These are phyloP conservation scores for Hypoxylon sp. DNA, from an alignment of 2,329 filamentous ascomycete species.

Conservation along the genomic window DNA sequence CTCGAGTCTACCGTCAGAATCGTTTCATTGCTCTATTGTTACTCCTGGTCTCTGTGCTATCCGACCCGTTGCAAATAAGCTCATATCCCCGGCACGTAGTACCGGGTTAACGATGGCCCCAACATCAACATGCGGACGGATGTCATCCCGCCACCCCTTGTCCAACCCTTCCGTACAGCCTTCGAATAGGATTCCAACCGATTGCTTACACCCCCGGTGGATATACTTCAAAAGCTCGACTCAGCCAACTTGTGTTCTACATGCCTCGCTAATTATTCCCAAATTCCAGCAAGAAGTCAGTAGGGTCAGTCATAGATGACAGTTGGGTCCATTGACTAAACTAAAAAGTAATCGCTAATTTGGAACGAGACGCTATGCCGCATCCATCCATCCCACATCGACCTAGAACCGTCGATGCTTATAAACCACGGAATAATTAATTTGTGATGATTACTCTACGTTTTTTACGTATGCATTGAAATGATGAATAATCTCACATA, in stretches of 20 bases:
- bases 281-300: background rate
- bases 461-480: background rate
- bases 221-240: too few relatives aligned
- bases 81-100: background rate
- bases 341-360: background rate
- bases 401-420: constrained; percentile 2
- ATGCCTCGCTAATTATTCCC: background rate
- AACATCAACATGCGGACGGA: constrained; percentile 6
- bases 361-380: constrained; percentile 2
- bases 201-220: background rate
- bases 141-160: constrained; percentile 2
- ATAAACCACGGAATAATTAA: background rate
- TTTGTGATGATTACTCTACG: background rate
- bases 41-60: too few relatives aligned
- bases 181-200: background rate
- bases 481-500: constrained; percentile 1
- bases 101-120: background rate
- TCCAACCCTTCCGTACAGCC: background rate
- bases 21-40: background rate
- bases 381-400: constrained; percentile 1
- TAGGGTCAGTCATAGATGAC: background rate
- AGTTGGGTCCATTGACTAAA: background rate
- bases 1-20: background rate
- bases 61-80: background rate
- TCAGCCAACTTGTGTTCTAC: background rate